A percentile compares a stretch with the other conserved stretches of the same genome.
Evolutionary conservation across 495 filamentous ascomycete species (phyloP).

Genomic region (Hypoxylon fragiforme): DNA sequence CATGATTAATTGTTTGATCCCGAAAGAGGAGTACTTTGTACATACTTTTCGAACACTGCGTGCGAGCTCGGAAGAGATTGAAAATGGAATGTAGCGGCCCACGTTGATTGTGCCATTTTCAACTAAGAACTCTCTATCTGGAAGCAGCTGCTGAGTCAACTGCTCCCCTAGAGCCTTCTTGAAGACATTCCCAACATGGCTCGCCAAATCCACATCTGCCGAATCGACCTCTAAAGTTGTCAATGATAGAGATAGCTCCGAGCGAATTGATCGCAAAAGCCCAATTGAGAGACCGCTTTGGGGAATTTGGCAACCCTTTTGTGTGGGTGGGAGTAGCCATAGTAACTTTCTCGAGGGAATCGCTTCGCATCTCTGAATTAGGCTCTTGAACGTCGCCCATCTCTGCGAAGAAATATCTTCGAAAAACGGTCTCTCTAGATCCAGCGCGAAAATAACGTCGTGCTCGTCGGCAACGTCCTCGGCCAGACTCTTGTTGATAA

Average conservation of each 20-base stretch:
- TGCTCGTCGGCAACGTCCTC: not conserved
- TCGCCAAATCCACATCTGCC: not conserved
- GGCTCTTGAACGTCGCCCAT: not conserved
- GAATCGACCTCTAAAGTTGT: conserved; percentile 1
- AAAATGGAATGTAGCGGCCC: conserved; percentile 2
- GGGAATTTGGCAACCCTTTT: conserved; percentile 11
- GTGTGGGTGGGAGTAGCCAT: conserved; percentile 8
- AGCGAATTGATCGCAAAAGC: not conserved
- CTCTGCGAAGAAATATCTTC: not conserved
- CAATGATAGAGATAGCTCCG: not conserved
- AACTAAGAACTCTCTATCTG: conserved; percentile 10
- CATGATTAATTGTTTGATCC: not conserved
- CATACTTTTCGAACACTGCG: not conserved
- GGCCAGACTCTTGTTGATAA: not conserved
- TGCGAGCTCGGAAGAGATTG: not conserved
- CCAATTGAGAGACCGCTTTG: not conserved
- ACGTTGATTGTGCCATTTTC: conserved; percentile 9
- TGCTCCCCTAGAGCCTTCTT: too few relatives aligned
- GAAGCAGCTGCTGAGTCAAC: too few relatives aligned
- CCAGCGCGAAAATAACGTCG: not conserved
- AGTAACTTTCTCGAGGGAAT: conserved; percentile 1
- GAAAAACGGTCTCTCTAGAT: not conserved
- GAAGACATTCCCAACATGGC: too few relatives aligned
- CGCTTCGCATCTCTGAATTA: not conserved
- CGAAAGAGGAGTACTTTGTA: not conserved